Evolutionary conservation across 805 yeast species (phyloP).

Genomic region (Lipomyces chichibuensis): DNA sequence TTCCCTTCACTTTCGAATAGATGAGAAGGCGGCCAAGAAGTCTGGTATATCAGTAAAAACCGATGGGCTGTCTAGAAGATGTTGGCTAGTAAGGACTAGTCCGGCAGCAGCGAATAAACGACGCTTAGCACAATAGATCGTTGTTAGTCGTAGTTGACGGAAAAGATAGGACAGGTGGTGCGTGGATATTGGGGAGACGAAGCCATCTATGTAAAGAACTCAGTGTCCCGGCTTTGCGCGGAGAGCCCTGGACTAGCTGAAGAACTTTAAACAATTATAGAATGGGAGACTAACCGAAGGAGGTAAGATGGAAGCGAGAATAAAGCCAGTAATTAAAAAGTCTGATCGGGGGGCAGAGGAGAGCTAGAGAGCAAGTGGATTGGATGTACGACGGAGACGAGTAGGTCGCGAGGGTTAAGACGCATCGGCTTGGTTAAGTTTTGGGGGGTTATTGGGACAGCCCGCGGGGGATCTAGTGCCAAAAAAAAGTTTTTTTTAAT

Average conservation of each 20-base stretch:
- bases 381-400: neutral
- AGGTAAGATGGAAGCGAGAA: neutral
- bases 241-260: neutral
- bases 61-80: no score
- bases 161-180: neutral
- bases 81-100: neutral
- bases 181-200: neutral
- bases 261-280: neutral
- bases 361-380: neutral
- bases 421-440: neutral
- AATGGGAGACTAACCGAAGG: neutral
- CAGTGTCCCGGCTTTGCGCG: neutral
- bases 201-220: neutral
- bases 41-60: no score
- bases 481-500: no score
- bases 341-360: neutral
- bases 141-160: slow-evolving; percentile 1
- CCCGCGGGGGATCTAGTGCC: neutral
- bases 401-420: neutral
- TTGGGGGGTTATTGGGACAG: neutral
- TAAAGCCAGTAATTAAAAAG: neutral
- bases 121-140: neutral
- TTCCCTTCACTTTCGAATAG: no score
- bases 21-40: no score
- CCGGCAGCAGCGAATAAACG: slow-evolving; percentile 9